phyloP scores from a whole-genome alignment of 345 rosid species.

The Camelina laxa region DNA sequence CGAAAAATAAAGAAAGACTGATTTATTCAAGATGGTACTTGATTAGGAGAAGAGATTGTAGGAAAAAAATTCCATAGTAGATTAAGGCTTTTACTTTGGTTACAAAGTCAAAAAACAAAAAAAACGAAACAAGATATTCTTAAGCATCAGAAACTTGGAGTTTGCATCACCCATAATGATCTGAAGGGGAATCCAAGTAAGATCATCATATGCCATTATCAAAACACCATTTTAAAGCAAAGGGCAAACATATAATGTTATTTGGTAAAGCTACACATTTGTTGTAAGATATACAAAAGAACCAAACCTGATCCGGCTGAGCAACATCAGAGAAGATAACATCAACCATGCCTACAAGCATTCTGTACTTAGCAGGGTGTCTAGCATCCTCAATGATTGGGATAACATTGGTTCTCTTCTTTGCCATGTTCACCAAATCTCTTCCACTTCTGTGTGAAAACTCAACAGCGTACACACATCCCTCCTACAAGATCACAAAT shows the following conservation, averaged over 20 bases:
- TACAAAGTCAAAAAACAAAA: not conserved
- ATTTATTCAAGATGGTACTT: not conserved
- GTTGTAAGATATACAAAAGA: not conserved
- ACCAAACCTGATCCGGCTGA: constrained; percentile 96
- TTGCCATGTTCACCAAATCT: constrained; percentile 98
- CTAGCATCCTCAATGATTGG: constrained; percentile 99
- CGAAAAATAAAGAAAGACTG: not conserved
- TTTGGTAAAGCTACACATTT: not conserved
- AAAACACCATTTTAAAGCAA: not conserved
- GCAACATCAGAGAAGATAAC: constrained; percentile 99
- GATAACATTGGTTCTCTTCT: constrained; percentile 90
- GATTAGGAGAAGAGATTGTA: not conserved
- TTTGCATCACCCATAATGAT: constrained; percentile 62
- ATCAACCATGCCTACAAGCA: constrained; percentile 99
- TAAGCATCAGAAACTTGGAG: constrained; percentile 57
- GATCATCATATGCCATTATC: constrained; percentile 53
- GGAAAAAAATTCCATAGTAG: too few species aligned
- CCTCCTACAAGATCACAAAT: constrained; percentile 51
- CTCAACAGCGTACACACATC: constrained; percentile 94
- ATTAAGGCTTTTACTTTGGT: not conserved
- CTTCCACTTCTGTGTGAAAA: constrained; percentile 98
- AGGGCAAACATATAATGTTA: not conserved
- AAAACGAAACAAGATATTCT: not conserved
- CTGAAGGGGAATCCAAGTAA: constrained; percentile 79
- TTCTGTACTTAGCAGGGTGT: constrained; percentile 94